Evolutionary conservation across 805 yeast species (phyloP).

Genomic region (Candida namnaoensis): DNA sequence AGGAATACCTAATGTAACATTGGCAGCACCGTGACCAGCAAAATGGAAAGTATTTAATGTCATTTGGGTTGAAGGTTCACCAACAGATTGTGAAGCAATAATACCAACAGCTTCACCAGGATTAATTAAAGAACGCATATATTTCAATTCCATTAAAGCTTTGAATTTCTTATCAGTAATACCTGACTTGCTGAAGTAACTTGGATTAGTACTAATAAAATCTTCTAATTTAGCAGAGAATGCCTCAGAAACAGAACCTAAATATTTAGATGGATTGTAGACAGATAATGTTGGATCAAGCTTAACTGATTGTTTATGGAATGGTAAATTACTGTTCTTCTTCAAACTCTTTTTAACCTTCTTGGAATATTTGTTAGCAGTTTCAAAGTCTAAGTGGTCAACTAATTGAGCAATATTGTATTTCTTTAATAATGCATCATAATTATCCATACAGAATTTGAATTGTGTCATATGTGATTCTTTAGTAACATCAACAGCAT

Average conservation of each 20-base stretch:
- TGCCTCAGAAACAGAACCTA: conserved; percentile 89
- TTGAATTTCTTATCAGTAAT: conserved; percentile 75
- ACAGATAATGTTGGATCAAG: conserved; percentile 85
- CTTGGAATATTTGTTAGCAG: conserved; percentile 75
- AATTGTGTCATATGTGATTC: conserved; percentile 93
- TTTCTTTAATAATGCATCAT: conserved; percentile 75
- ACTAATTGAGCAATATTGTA: conserved; percentile 73
- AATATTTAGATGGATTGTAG: conserved; percentile 79
- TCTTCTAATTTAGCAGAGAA: conserved; percentile 76
- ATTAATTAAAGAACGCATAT: conserved; percentile 88
- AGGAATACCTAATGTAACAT: conserved; percentile 98
- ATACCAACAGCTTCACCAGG: conserved; percentile 99
- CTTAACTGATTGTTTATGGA: conserved; percentile 51
- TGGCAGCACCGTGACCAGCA: conserved; percentile 99
- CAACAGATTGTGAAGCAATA: conserved; percentile 95
- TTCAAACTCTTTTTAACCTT: conserved; percentile 66
- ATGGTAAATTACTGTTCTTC: conserved; percentile 56
- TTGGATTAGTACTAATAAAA: conserved; percentile 49
- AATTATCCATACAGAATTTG: conserved; percentile 86
- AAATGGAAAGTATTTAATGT: conserved; percentile 94
- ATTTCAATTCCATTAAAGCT: conserved; percentile 96
- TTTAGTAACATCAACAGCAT: conserved; percentile 87
- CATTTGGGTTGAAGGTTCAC: conserved; percentile 99
- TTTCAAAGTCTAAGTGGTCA: conserved; percentile 73
- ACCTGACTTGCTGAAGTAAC: conserved; percentile 44